phyloP scores from a whole-genome alignment of 441 rosid genomes.

The Erysimum cheiri region DNA sequence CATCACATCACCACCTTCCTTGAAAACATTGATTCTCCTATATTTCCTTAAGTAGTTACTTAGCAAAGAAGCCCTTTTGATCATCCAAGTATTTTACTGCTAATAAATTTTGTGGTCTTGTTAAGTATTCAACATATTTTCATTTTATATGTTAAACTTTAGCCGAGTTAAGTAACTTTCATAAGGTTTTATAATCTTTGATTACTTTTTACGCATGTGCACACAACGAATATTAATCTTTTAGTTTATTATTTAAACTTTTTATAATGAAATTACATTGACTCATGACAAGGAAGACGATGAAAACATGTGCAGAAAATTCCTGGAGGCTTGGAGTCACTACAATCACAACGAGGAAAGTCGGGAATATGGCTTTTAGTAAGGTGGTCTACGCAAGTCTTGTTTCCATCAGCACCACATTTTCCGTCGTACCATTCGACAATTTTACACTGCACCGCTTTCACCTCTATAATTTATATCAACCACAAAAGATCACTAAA shows the following conservation, averaged over 20 bases:
- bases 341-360: conserved; percentile 17
- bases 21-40: no score
- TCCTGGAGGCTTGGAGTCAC: background rate
- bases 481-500: background rate
- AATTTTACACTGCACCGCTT: background rate
- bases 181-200: background rate
- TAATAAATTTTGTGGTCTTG: background rate
- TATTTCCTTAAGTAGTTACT: no score
- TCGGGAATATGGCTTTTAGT: background rate
- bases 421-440: background rate
- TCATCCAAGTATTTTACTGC: no score
- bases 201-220: background rate
- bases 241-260: background rate
- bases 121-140: background rate
- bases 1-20: no score
- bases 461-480: background rate
- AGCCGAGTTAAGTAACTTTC: no score
- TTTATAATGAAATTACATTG: background rate
- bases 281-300: background rate
- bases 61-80: no score
- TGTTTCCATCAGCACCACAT: conserved; percentile 24
- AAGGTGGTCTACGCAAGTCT: background rate
- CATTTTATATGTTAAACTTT: background rate
- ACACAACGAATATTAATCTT: background rate
- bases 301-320: background rate